Percentiles rank a stretch among this genome's conserved stretches.
These are phyloP conservation scores for Debaryomyces castellii DNA, from an alignment of 805 yeast genomes.

Conservation along the genomic window DNA sequence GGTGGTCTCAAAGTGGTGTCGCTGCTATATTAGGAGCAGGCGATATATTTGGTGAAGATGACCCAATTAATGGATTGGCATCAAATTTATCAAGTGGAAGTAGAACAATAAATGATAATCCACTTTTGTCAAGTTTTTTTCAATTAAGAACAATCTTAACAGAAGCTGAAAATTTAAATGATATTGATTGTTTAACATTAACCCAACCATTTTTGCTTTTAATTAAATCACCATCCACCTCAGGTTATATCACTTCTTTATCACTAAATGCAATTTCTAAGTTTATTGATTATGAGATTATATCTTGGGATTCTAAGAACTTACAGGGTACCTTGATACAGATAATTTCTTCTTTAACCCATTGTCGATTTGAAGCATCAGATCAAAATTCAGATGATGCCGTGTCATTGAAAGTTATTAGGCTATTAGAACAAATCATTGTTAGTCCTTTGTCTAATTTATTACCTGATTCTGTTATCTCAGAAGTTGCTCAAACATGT, in stretches of 20 bases:
- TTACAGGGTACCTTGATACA: conserved; percentile 60
- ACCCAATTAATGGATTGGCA: conserved; percentile 23
- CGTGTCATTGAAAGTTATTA: conserved; percentile 77
- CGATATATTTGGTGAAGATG: conserved; percentile 49
- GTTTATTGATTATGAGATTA: conserved; percentile 66
- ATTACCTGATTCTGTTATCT: conserved; percentile 78
- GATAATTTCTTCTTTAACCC: conserved; percentile 75
- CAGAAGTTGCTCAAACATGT: conserved; percentile 89
- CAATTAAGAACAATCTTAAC: conserved; percentile 72
- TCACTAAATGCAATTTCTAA: conserved; percentile 77
- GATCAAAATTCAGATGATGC: conserved; percentile 93
- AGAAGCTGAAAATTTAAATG: conserved; percentile 48
- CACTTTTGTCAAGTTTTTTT: conserved; percentile 74
- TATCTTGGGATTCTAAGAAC: conserved; percentile 55
- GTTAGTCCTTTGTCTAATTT: conserved; percentile 61
- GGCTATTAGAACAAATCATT: conserved; percentile 66
- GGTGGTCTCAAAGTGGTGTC: conserved; percentile 75
- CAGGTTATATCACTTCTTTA: conserved; percentile 81
- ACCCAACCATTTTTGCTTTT: conserved; percentile 85
- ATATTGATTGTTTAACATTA: conserved; percentile 69
- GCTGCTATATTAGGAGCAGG: conserved; percentile 81
- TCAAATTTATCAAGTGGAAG: conserved; percentile 10
- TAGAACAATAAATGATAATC: conserved; percentile 35
- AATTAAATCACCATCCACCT: conserved; percentile 78
- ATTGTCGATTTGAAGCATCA: conserved; percentile 93